Percentiles rank a stretch among this genome's conserved stretches.
Conservation (phyloP, 305 asterid genomes). For the Solanum aculeatissimum region DNA sequence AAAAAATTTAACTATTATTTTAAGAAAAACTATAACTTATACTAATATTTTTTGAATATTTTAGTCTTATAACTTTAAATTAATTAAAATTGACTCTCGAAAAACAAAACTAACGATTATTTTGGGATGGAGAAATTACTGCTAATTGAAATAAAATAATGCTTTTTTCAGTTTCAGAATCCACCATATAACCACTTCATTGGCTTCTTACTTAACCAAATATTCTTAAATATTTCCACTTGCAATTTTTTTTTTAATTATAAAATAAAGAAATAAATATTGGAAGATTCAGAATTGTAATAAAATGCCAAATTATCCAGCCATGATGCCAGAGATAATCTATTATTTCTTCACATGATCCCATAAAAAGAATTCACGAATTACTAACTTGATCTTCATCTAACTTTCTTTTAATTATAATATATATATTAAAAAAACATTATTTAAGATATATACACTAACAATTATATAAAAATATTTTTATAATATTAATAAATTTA, state of each 20-base stretch:
- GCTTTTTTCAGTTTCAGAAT: background rate
- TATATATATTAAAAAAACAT: background rate
- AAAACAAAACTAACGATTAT: background rate
- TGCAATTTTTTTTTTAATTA: background rate
- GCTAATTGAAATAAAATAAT: background rate
- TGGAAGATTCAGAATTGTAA: background rate
- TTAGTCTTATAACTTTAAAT: background rate
- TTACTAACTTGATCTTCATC: background rate
- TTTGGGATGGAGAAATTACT: background rate
- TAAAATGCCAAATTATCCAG: background rate
- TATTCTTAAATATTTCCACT: background rate
- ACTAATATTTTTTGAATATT: background rate
- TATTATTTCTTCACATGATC: conserved; percentile 7
- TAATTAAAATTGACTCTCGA: background rate
- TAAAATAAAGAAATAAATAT: background rate
- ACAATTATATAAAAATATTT: background rate
- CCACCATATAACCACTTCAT: background rate
- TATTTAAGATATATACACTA: background rate
- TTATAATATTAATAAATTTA: background rate
- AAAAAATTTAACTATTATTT: background rate
- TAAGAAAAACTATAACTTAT: background rate
- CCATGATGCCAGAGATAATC: background rate
- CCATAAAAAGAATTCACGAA: conserved; percentile 1
- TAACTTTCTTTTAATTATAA: background rate
- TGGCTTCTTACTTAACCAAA: background rate